Conservation (phyloP, 441 rosid species). For the Pelargonium fulgidum region DNA sequence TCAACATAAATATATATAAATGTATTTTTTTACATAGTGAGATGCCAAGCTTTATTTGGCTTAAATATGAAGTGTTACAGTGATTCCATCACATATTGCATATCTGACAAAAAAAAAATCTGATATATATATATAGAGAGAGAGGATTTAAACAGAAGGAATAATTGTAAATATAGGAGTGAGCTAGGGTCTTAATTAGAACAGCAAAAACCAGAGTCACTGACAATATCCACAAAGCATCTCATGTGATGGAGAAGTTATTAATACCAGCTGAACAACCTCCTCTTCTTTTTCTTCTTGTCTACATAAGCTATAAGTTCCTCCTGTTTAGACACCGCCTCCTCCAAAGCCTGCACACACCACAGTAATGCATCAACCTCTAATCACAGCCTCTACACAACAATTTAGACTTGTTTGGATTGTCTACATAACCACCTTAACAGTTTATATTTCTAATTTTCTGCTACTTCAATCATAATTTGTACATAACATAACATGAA, state of each 20-base stretch:
- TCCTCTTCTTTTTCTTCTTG: conserved; percentile 80
- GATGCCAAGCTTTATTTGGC: not conserved
- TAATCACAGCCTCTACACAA: not conserved
- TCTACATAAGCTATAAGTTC: conserved; percentile 70
- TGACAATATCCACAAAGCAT: not conserved
- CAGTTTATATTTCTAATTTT: too few relatives aligned
- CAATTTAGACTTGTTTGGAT: not conserved
- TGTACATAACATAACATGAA: not conserved
- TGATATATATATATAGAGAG: not conserved
- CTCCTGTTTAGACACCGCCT: conserved; percentile 53
- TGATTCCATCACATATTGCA: not conserved
- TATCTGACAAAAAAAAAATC: not conserved
- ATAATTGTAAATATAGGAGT: not conserved
- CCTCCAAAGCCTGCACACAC: conserved; percentile 58
- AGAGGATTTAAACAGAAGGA: not conserved
- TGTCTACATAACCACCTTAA: too few relatives aligned
- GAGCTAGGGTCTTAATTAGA: not conserved
- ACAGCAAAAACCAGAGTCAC: not conserved
- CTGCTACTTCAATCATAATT: not conserved
- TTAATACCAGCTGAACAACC: conserved; percentile 23
- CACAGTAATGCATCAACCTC: not conserved
- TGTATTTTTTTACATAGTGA: not conserved
- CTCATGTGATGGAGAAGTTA: not conserved
- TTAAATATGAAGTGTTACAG: not conserved
- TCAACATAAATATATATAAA: not conserved